These are phyloP conservation scores for Pilasporangium apinafurcum DNA, from an alignment of 352 stramenopile genomes.

Conservation along the genomic window DNA sequence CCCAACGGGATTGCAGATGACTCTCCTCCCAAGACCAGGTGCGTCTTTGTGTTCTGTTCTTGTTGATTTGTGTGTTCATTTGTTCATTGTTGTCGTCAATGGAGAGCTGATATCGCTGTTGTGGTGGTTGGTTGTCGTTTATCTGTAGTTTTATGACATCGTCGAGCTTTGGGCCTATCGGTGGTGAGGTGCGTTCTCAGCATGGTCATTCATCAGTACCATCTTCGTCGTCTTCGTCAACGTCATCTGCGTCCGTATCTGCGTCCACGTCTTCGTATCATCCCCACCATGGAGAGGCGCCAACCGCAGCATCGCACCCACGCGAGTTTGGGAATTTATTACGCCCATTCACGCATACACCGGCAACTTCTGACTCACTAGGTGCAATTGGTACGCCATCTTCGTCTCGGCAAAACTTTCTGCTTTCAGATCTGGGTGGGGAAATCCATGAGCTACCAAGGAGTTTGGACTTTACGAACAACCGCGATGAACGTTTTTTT, in stretches of 20 bases:
- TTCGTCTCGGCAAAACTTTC: too few species aligned
- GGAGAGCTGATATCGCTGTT: too few species aligned
- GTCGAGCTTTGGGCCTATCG: slow-evolving; percentile 42
- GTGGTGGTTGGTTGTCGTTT: too few species aligned
- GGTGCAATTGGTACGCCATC: too few species aligned
- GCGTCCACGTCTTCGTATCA: background rate
- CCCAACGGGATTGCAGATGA: slow-evolving; percentile 81
- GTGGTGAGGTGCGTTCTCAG: slow-evolving; percentile 14
- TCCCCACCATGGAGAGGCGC: background rate
- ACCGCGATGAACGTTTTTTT: slow-evolving; percentile 16
- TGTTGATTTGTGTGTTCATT: background rate
- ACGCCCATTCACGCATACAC: too few species aligned
- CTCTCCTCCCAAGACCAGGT: slow-evolving; percentile 68
- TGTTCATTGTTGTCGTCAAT: too few species aligned
- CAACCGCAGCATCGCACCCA: background rate
- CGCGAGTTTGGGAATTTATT: too few species aligned
- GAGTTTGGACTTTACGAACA: slow-evolving; percentile 9
- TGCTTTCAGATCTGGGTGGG: slow-evolving; percentile 51
- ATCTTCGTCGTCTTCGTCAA: slow-evolving; percentile 8
- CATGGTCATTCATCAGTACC: background rate
- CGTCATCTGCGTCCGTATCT: background rate
- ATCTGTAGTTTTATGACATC: slow-evolving; percentile 1
- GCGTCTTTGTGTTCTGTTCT: slow-evolving; percentile 1
- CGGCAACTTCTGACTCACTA: too few species aligned
- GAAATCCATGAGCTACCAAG: slow-evolving; percentile 34